phyloP scores from a whole-genome alignment of 345 rosid species.

The Gossypium herbaceum region DNA sequence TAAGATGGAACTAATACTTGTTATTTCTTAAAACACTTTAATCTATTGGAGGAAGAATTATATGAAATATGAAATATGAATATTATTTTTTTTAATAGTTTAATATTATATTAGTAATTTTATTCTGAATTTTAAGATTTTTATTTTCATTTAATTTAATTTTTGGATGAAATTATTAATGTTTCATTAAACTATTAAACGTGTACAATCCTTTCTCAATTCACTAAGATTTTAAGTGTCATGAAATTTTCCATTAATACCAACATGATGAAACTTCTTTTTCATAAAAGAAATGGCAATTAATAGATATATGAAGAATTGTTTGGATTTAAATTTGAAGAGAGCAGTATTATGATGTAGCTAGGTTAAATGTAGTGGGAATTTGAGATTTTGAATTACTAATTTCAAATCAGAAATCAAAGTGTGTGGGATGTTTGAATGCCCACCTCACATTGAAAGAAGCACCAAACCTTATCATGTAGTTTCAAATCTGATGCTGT shows the following conservation, averaged over 20 bases:
- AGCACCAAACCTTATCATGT: conserved; percentile 3
- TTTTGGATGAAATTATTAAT: too few relatives aligned
- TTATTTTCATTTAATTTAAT: too few relatives aligned
- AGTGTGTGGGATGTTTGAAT: conserved; percentile 6
- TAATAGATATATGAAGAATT: too few relatives aligned
- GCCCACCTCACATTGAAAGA: neutral
- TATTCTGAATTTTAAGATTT: too few relatives aligned
- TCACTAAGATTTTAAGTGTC: neutral
- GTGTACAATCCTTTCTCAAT: neutral
- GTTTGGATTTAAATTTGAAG: too few relatives aligned
- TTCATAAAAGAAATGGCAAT: too few relatives aligned
- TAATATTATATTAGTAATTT: too few relatives aligned
- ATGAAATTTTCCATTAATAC: neutral
- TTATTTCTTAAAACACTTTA: neutral
- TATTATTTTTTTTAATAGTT: too few relatives aligned
- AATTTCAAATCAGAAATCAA: neutral
- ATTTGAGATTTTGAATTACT: neutral
- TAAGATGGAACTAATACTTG: neutral
- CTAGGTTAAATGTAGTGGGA: neutral
- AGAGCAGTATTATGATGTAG: too few relatives aligned
- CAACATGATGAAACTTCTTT: neutral
- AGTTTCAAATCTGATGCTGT: conserved; percentile 12
- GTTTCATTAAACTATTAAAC: too few relatives aligned
- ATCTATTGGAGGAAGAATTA: too few relatives aligned
- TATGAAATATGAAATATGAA: too few relatives aligned